A percentile compares a stretch with the other conserved stretches of the same genome.
Evolutionary conservation across 208 protist genomes (phyloP).

Genomic region (Wallacemonas sp.): DNA sequence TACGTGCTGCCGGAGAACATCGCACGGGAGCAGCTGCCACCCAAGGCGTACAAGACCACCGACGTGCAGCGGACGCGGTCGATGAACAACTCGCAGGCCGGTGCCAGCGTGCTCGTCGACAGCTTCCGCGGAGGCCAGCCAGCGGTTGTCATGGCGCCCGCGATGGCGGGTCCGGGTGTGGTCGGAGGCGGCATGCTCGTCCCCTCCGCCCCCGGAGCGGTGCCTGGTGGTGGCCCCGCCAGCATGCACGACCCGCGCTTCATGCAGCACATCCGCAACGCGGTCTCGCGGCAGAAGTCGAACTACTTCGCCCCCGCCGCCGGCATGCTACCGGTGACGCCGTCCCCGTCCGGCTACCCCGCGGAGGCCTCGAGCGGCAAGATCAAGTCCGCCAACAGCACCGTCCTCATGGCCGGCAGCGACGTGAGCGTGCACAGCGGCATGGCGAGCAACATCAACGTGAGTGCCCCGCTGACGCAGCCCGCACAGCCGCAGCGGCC

Average conservation of each 20-base stretch:
- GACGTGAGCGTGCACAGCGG: background rate
- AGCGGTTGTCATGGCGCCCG: slow-evolving; percentile 1
- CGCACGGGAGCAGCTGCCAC: slow-evolving; percentile 40
- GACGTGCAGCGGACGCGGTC: slow-evolving; percentile 15
- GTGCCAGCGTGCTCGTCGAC: background rate
- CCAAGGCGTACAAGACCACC: slow-evolving; percentile 35
- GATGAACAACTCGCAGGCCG: slow-evolving; percentile 16
- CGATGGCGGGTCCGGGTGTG: background rate
- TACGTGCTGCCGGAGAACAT: slow-evolving; percentile 14
- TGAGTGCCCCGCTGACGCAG: slow-evolving; percentile 4
- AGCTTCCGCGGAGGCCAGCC: background rate
- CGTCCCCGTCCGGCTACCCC: background rate
- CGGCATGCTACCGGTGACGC: slow-evolving; percentile 9
- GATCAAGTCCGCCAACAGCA: slow-evolving; percentile 15
- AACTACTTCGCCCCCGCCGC: slow-evolving; percentile 21
- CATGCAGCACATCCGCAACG: slow-evolving; percentile 32
- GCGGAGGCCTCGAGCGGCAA: slow-evolving; percentile 13
- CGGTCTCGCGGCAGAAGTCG: slow-evolving; percentile 20
- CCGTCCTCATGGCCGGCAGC: background rate
- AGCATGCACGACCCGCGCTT: slow-evolving; percentile 25
- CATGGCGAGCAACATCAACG: slow-evolving; percentile 6
- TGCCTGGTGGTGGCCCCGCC: background rate
- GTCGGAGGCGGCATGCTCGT: background rate
- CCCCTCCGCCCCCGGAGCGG: background rate
- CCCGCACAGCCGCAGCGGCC: slow-evolving; percentile 7